These are phyloP conservation scores for Lotus japonicus DNA, from an alignment of 306 rosid species.

Conservation along the genomic window DNA sequence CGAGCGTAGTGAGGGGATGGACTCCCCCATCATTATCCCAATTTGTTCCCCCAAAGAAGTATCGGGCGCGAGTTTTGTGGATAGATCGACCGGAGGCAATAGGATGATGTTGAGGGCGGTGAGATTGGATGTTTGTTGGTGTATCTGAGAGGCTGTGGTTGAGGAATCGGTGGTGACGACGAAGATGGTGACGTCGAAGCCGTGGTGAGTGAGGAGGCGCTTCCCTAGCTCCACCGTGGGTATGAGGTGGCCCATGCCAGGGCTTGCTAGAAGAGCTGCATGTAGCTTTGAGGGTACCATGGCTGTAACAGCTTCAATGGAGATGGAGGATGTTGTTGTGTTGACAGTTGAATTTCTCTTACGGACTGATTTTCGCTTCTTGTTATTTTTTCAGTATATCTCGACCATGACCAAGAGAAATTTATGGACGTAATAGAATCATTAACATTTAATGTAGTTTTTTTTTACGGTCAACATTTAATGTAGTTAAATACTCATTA, in stretches of 20 bases:
- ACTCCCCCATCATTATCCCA: not conserved
- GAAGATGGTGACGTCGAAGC: constrained; percentile 30
- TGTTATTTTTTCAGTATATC: too few relatives aligned
- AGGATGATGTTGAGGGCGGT: constrained; percentile 2
- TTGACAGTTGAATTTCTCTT: too few relatives aligned
- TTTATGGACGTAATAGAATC: too few relatives aligned
- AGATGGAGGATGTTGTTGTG: too few relatives aligned
- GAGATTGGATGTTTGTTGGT: not conserved
- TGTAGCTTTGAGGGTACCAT: constrained; percentile 20
- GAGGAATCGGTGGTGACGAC: constrained; percentile 22
- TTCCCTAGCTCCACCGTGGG: constrained; percentile 34
- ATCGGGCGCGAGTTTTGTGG: not conserved
- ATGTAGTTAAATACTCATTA: too few relatives aligned
- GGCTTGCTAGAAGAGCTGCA: constrained; percentile 24
- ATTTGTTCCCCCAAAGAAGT: not conserved
- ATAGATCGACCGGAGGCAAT: constrained; percentile 5
- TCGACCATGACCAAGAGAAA: too few relatives aligned
- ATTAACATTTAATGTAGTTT: too few relatives aligned
- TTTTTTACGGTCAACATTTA: too few relatives aligned
- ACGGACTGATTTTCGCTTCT: too few relatives aligned
- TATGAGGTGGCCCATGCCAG: constrained; percentile 39
- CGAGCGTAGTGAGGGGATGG: constrained; percentile 24
- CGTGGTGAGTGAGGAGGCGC: constrained; percentile 29
- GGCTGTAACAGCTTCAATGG: too few relatives aligned
- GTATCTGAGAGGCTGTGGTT: constrained; percentile 4